Conservation (phyloP, 805 yeast genomes). For the Wickerhamiella brachini region DNA sequence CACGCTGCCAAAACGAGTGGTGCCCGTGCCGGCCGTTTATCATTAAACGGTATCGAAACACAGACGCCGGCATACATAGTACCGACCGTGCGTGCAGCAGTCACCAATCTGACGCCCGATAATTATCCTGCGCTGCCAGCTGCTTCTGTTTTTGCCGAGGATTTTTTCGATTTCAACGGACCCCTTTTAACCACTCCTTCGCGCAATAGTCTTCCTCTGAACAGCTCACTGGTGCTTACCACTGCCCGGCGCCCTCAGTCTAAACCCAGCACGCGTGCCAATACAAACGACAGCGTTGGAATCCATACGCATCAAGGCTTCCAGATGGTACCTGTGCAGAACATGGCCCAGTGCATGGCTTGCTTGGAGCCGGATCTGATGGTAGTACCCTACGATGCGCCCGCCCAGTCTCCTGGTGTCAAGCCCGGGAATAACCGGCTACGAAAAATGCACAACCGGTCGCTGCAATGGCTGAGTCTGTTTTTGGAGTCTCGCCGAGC, state of each 20-base stretch:
- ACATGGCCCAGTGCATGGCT: slow-evolving; percentile 13
- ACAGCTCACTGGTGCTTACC: slow-evolving; percentile 19
- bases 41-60: slow-evolving; percentile 12
- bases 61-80: slow-evolving; percentile 24
- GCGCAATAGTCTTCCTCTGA: slow-evolving; percentile 18
- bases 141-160: slow-evolving; percentile 25
- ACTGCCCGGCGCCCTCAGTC: slow-evolving; percentile 23
- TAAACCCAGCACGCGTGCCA: slow-evolving; percentile 22
- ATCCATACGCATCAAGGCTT: slow-evolving; percentile 28
- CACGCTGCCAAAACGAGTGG: slow-evolving; percentile 10
- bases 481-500: slow-evolving; percentile 7
- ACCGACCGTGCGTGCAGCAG: slow-evolving; percentile 28
- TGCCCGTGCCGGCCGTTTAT: slow-evolving; percentile 19
- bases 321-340: slow-evolving; percentile 17
- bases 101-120: slow-evolving; percentile 33
- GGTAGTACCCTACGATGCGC: slow-evolving; percentile 24
- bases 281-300: slow-evolving; percentile 21
- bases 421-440: slow-evolving; percentile 26
- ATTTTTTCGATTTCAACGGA: slow-evolving; percentile 23
- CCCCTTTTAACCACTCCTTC: slow-evolving; percentile 11
- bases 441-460: slow-evolving; percentile 25
- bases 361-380: slow-evolving; percentile 23
- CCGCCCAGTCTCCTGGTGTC: slow-evolving; percentile 20
- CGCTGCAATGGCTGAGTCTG: slow-evolving; percentile 23
- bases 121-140: slow-evolving; percentile 18